phyloP scores from a whole-genome alignment of 2,329 filamentous ascomycete species.

The Triangularia setosa region DNA sequence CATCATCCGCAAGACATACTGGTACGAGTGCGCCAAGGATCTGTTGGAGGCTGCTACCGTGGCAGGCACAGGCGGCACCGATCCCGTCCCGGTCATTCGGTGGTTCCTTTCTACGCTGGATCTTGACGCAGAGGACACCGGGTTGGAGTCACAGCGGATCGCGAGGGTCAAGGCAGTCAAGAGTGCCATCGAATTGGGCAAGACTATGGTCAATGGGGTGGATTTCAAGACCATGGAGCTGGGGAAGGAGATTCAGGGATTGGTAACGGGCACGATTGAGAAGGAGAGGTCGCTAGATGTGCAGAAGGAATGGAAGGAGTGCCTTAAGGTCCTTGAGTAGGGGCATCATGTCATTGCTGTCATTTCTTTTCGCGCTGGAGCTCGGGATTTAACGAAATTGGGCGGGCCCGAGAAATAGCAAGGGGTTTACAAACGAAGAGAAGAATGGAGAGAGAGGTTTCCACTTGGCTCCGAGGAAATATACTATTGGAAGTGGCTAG shows the following conservation, averaged over 20 bases:
- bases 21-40: constrained; percentile 49
- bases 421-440: too few species aligned
- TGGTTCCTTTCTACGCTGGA: constrained; percentile 47
- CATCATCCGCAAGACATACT: constrained; percentile 45
- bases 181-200: constrained; percentile 40
- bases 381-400: too few species aligned
- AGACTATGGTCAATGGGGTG: constrained; percentile 30
- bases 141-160: constrained; percentile 50
- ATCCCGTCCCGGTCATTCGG: constrained; percentile 25
- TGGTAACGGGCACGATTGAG: constrained; percentile 40
- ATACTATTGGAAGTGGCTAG: too few species aligned
- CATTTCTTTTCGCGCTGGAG: neutral
- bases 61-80: constrained; percentile 22
- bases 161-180: constrained; percentile 44
- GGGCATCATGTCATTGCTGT: neutral
- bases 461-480: too few species aligned
- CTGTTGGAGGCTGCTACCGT: constrained; percentile 41
- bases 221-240: constrained; percentile 22
- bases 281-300: constrained; percentile 36
- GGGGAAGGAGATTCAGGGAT: constrained; percentile 44
- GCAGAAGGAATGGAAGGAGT: constrained; percentile 29
- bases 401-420: neutral
- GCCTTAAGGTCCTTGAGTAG: neutral
- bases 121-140: constrained; percentile 41
- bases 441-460: too few species aligned